Conservation (phyloP, 1,284 basidiomycete species). For the Irpex sp. region DNA sequence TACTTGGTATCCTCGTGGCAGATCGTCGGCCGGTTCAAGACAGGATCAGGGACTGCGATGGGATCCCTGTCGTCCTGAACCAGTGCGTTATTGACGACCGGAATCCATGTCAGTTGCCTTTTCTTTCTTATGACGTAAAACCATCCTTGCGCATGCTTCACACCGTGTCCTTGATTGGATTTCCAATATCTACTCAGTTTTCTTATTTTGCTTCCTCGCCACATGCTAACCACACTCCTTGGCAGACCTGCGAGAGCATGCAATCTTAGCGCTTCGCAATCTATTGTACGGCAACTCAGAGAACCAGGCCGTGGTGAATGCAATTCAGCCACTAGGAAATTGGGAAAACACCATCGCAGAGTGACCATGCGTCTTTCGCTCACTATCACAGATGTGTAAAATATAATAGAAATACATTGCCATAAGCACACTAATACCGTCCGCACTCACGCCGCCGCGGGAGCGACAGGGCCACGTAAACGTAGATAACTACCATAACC, state of each 20-base stretch:
- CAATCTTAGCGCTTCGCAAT: conserved; percentile 79
- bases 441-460: neutral
- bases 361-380: conserved; percentile 25
- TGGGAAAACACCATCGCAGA: conserved; percentile 45
- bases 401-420: neutral
- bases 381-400: neutral
- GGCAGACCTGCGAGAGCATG: conserved; percentile 85
- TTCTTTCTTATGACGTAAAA: neutral
- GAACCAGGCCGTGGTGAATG: conserved; percentile 77
- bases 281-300: conserved; percentile 71
- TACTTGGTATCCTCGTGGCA: conserved; percentile 73
- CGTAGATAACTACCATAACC: neutral
- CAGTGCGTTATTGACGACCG: conserved; percentile 86
- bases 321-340: conserved; percentile 58
- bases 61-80: conserved; percentile 78
- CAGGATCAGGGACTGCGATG: conserved; percentile 62
- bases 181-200: neutral
- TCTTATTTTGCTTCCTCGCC: too few species aligned
- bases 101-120: conserved; percentile 73
- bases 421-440: neutral
- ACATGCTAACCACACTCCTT: conserved; percentile 4
- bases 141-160: neutral
- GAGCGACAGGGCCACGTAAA: neutral
- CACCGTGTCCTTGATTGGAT: neutral
- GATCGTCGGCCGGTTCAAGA: conserved; percentile 67